Evolutionary conservation across 139 green algal genomes (phyloP).

Genomic region (Haematococcus lacustris): DNA sequence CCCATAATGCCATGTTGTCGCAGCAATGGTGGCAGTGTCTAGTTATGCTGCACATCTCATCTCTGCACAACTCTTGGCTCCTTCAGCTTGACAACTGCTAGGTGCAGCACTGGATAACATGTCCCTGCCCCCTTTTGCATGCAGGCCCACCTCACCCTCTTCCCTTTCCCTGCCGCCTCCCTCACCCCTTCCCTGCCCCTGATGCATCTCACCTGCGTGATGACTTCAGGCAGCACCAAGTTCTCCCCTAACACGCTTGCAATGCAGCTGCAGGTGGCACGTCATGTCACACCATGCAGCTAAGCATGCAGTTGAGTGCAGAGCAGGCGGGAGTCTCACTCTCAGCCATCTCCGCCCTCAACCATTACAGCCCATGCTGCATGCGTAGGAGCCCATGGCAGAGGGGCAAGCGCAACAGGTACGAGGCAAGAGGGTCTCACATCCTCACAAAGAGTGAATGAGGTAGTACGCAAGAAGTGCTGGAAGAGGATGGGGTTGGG

Average conservation of each 20-base stretch:
- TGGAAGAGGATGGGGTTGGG: not conserved
- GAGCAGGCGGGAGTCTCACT: not conserved
- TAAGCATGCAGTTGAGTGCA: not conserved
- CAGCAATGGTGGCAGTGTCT: too few relatives aligned
- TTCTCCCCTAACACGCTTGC: slow-evolving; percentile 81
- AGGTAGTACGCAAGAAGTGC: too few relatives aligned
- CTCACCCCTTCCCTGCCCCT: not conserved
- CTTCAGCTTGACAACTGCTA: not conserved
- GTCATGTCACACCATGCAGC: not conserved
- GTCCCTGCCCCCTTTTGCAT: not conserved
- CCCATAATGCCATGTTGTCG: too few relatives aligned
- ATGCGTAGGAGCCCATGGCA: not conserved
- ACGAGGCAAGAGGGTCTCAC: not conserved
- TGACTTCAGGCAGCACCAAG: slow-evolving; percentile 60
- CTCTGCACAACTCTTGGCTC: not conserved
- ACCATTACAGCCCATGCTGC: too few relatives aligned
- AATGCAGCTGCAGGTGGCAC: slow-evolving; percentile 17
- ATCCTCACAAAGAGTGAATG: not conserved
- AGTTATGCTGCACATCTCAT: not conserved
- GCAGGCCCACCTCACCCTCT: not conserved
- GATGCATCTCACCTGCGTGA: slow-evolving; percentile 33
- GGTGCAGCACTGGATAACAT: not conserved
- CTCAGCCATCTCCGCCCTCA: not conserved
- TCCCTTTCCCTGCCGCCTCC: not conserved
- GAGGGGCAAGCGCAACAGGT: too few relatives aligned